phyloP scores from a whole-genome alignment of 148 eudicot species.

The Tetragonia tetragonoides region DNA sequence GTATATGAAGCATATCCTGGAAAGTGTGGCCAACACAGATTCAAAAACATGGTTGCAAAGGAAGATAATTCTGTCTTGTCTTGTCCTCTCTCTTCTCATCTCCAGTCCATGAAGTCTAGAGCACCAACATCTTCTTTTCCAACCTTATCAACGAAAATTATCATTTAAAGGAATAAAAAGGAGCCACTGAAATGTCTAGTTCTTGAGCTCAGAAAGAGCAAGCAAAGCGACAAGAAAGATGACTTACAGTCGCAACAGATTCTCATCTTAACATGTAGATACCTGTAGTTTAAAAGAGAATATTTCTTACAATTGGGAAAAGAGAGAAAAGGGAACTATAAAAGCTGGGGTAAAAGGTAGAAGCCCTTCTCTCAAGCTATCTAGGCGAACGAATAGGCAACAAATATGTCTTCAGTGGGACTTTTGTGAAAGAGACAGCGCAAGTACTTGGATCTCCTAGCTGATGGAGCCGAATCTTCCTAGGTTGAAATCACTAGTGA shows the following conservation, averaged over 20 bases:
- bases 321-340: neutral
- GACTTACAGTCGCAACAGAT: constrained; percentile 3
- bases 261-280: neutral
- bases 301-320: constrained; percentile 17
- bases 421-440: constrained; percentile 4
- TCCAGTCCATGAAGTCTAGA: no score
- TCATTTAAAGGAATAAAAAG: neutral
- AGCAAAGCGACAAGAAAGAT: neutral
- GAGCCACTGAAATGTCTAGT: neutral
- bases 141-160: neutral
- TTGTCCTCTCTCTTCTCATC: neutral
- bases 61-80: no score
- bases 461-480: neutral
- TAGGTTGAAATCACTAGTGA: neutral
- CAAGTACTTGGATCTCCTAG: constrained; percentile 8
- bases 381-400: constrained; percentile 1
- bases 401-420: neutral
- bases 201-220: neutral
- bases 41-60: no score
- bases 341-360: constrained; percentile 13
- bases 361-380: constrained; percentile 22
- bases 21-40: no score
- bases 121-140: no score
- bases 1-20: no score
- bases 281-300: constrained; percentile 14